phyloP scores from a whole-genome alignment of 805 yeast genomes.

The Kodamaea fukazawae region DNA sequence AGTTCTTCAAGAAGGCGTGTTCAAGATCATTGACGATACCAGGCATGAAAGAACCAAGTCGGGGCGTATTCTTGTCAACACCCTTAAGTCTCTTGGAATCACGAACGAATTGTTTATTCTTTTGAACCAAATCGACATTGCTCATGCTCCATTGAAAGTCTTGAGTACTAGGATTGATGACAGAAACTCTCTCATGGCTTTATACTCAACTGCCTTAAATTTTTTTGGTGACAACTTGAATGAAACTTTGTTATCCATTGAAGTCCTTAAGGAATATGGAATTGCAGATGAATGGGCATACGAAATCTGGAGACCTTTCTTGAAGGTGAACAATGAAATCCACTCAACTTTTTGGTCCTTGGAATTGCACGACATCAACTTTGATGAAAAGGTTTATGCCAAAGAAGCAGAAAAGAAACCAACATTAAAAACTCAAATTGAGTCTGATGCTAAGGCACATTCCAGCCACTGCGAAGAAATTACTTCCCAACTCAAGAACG shows the following conservation, averaged over 20 bases:
- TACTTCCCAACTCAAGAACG: not conserved
- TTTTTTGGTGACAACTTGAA: constrained; percentile 45
- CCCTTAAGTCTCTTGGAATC: constrained; percentile 42
- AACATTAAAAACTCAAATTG: too few species aligned
- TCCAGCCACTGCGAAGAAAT: not conserved
- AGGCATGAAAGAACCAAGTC: constrained; percentile 49
- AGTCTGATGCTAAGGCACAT: constrained; percentile 1
- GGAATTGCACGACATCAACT: constrained; percentile 67
- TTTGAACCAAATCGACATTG: constrained; percentile 46
- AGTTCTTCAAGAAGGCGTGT: constrained; percentile 53
- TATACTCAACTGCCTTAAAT: constrained; percentile 57
- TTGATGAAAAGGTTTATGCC: constrained; percentile 48
- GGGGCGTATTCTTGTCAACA: constrained; percentile 48
- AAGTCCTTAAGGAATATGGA: constrained; percentile 25
- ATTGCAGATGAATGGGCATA: constrained; percentile 55
- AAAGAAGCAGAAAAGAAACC: constrained; percentile 26
- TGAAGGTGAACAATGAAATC: not conserved
- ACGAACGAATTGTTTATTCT: constrained; percentile 66
- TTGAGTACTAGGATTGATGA: constrained; percentile 74
- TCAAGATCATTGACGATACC: constrained; percentile 56
- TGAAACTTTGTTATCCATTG: constrained; percentile 3
- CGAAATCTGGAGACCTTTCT: constrained; percentile 6
- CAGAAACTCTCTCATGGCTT: constrained; percentile 60
- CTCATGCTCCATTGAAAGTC: constrained; percentile 59
- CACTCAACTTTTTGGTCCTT: constrained; percentile 64